These are phyloP conservation scores for Cystobasidium onofrii DNA, from an alignment of 768 basidiomycete genomes.

Conservation along the genomic window DNA sequence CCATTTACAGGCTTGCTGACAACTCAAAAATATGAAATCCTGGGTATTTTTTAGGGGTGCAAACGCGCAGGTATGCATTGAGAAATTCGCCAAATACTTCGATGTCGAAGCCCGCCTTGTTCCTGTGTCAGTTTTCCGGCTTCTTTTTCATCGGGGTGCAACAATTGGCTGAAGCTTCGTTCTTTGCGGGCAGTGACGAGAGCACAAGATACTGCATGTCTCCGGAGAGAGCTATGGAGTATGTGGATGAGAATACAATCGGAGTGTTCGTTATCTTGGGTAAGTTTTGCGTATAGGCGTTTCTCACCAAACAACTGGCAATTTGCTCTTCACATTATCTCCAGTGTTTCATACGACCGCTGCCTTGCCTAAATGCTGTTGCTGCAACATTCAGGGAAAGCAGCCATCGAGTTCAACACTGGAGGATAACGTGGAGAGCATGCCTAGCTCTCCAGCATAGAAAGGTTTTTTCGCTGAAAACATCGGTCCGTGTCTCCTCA, in stretches of 20 bases:
- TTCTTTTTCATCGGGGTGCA: neutral
- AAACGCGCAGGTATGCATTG: conserved; percentile 63
- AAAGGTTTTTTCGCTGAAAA: neutral
- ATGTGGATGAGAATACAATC: conserved; percentile 58
- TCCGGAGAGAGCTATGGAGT: conserved; percentile 58
- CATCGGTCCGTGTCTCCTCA: conserved; percentile 38
- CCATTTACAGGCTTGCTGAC: no score
- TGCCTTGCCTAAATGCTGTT: no score
- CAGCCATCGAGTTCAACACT: no score
- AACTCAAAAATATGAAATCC: neutral
- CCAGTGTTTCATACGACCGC: no score
- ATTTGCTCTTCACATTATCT: no score
- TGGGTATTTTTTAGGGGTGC: conserved; percentile 54
- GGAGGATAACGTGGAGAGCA: no score
- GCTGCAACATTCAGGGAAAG: no score
- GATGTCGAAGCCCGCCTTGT: conserved; percentile 60
- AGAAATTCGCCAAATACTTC: conserved; percentile 54
- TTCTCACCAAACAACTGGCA: no score
- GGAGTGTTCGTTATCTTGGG: conserved; percentile 59
- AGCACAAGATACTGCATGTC: conserved; percentile 67
- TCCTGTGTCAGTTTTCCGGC: conserved; percentile 50
- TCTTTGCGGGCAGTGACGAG: conserved; percentile 45
- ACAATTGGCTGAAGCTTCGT: neutral
- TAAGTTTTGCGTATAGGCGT: no score
- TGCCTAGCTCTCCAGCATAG: no score